phyloP scores from a whole-genome alignment of 257 asterid genomes.

The Solanum chiquidenum region DNA sequence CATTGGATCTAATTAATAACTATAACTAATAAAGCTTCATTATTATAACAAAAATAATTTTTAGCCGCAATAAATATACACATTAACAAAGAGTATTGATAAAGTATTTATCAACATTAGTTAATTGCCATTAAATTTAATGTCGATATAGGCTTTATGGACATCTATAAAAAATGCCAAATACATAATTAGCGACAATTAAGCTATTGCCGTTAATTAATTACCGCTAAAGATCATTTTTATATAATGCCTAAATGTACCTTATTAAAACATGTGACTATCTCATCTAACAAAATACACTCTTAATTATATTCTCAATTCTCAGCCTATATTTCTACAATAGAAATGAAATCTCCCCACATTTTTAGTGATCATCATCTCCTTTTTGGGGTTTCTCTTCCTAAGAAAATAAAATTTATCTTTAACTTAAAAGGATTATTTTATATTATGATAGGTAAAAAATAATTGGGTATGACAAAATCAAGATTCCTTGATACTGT shows the following conservation, averaged over 20 bases:
- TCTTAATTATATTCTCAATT: no score
- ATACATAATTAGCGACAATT: no score
- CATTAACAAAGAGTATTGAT: fast-evolving
- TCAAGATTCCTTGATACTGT: not conserved
- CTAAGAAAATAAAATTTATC: not conserved
- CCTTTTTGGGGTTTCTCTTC: no score
- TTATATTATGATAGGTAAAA: not conserved
- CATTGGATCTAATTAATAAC: not conserved
- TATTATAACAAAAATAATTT: fast-evolving
- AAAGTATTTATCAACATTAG: fast-evolving
- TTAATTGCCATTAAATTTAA: fast-evolving
- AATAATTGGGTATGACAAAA: not conserved
- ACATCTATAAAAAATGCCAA: no score
- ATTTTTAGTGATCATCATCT: not conserved
- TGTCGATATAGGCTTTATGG: fast-evolving
- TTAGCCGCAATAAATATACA: fast-evolving
- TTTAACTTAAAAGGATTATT: not conserved
- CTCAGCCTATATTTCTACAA: not conserved
- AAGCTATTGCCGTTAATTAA: no score
- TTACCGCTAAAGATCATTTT: no score
- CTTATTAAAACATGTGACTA: not conserved
- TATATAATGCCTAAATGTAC: no score
- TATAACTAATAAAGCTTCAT: no score
- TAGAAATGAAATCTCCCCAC: not conserved
- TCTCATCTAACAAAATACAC: not conserved